phyloP scores from a whole-genome alignment of 2,329 filamentous ascomycete genomes.

The Shiraia sp. region DNA sequence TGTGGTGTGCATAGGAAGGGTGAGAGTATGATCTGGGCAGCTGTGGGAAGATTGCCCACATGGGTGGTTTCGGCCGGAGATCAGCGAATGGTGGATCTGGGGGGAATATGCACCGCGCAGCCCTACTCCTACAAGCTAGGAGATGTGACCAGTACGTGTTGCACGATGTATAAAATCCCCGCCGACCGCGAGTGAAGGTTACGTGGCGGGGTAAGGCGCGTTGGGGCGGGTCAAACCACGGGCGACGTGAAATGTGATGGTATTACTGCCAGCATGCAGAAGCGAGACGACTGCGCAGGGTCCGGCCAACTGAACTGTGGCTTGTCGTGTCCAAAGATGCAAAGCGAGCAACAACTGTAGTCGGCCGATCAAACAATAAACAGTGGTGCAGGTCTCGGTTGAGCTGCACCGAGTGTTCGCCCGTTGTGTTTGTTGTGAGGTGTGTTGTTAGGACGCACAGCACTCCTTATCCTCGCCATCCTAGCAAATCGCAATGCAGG shows the following conservation, averaged over 20 bases:
- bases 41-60: not conserved
- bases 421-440: conserved; percentile 14
- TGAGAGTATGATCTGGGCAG: conserved; percentile 7
- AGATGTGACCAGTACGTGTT: no score
- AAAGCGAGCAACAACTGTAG: conserved; percentile 6
- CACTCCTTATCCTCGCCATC: no score
- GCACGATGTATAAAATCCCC: no score
- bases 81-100: no score
- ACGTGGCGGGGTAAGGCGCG: conserved; percentile 19
- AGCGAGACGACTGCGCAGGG: conserved; percentile 17
- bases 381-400: not conserved
- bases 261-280: conserved; percentile 24
- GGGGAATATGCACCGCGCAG: no score
- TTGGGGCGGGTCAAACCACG: conserved; percentile 7
- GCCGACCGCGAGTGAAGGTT: conserved; percentile 2
- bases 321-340: conserved; percentile 16
- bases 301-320: conserved; percentile 1
- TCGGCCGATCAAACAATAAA: not conserved
- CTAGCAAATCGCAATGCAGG: no score
- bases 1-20: conserved; percentile 6
- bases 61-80: no score
- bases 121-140: no score
- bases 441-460: no score
- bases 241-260: conserved; percentile 16
- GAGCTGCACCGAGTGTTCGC: not conserved